phyloP scores from a whole-genome alignment of 192 early-diverging fungal genomes.

The Pilaira anomala region DNA sequence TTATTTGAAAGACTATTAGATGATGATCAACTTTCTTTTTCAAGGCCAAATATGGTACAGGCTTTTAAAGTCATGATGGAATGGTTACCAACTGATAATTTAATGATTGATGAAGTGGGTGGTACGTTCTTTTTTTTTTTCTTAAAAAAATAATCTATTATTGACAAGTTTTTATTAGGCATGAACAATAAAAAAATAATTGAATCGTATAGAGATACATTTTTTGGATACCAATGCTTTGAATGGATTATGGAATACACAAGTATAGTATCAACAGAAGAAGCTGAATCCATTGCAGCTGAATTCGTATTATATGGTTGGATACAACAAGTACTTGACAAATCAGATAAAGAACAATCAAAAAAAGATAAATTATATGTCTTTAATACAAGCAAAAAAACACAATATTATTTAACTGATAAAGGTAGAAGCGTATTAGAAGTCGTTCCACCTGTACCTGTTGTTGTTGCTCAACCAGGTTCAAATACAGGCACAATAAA shows the following conservation, averaged over 20 bases:
- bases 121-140: conserved; percentile 6
- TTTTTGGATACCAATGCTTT: conserved; percentile 42
- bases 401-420: conserved; percentile 24
- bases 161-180: conserved; percentile 1
- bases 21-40: conserved; percentile 45
- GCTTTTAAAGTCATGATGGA: conserved; percentile 49
- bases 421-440: conserved; percentile 4
- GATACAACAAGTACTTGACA: conserved; percentile 39
- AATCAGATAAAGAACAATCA: conserved; percentile 15
- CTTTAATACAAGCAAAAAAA: conserved; percentile 10
- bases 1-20: conserved; percentile 25
- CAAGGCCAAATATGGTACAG: conserved; percentile 32
- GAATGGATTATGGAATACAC: conserved; percentile 55
- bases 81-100: conserved; percentile 34
- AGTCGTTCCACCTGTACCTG: background rate
- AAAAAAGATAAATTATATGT: conserved; percentile 3
- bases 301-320: conserved; percentile 49
- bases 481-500: background rate
- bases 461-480: background rate
- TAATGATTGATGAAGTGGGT: conserved; percentile 21
- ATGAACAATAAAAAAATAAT: background rate
- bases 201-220: conserved; percentile 34
- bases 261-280: conserved; percentile 47
- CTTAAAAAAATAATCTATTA: background rate
- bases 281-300: conserved; percentile 43